Percentiles rank a stretch among this genome's conserved stretches.
Evolutionary conservation across 257 asterid species (phyloP).

Genomic region (Solanum arcanum): DNA sequence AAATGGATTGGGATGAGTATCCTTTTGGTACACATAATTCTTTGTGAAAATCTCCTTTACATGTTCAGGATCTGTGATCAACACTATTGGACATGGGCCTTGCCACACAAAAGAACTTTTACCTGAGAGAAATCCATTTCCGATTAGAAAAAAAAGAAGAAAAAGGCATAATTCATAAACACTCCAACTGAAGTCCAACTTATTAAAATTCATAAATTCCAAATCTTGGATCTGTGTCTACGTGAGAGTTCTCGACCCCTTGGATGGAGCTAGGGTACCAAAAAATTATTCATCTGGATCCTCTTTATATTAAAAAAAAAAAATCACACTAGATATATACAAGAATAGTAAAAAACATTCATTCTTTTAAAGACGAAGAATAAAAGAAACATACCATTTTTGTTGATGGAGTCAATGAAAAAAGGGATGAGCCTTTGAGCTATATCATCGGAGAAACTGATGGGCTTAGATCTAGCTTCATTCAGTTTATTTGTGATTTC

Average conservation of each 20-base stretch:
- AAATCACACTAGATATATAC: neutral
- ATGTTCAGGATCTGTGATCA: conserved; percentile 31
- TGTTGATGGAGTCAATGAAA: neutral
- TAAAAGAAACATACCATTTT: conserved; percentile 20
- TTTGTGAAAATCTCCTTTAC: conserved; percentile 32
- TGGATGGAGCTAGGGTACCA: too few species aligned
- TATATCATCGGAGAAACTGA: conserved; percentile 18
- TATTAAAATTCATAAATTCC: too few species aligned
- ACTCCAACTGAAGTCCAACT: neutral
- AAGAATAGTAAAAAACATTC: too few species aligned
- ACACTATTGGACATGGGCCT: conserved; percentile 37
- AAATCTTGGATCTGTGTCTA: neutral
- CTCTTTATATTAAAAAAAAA: neutral
- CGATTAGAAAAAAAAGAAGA: neutral
- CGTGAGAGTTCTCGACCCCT: too few species aligned
- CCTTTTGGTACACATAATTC: conserved; percentile 18
- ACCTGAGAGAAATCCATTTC: conserved; percentile 17
- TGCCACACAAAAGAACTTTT: conserved; percentile 29
- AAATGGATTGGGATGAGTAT: conserved; percentile 19
- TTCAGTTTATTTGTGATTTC: neutral
- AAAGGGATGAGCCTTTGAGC: conserved; percentile 20
- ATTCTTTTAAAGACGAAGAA: neutral
- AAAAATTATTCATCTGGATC: neutral
- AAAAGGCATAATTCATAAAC: neutral
- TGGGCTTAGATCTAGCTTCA: conserved; percentile 26